These are phyloP conservation scores for Capronia americana DNA, from an alignment of 2,329 filamentous ascomycete species.

Conservation along the genomic window DNA sequence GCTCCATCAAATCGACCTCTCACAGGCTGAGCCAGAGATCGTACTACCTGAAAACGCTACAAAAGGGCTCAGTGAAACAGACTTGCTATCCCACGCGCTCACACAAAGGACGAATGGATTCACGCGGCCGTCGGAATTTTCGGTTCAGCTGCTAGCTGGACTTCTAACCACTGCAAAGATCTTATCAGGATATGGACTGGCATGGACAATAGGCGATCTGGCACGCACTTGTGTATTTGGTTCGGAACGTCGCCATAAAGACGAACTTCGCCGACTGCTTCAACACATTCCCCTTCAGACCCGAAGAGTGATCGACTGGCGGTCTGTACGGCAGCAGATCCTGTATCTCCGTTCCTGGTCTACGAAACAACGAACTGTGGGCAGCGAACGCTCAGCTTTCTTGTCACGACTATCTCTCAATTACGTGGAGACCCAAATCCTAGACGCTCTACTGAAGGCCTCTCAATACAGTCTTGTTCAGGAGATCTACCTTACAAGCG, in stretches of 20 bases:
- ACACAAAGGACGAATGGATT: slow-evolving; percentile 49
- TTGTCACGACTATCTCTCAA: slow-evolving; percentile 41
- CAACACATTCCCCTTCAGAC: slow-evolving; percentile 53
- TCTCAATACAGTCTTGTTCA: slow-evolving; percentile 52
- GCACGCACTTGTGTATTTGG: slow-evolving; percentile 61
- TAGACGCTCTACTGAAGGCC: slow-evolving; percentile 61
- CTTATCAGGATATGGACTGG: slow-evolving; percentile 49
- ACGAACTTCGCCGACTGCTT: slow-evolving; percentile 61
- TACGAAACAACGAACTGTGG: slow-evolving; percentile 40
- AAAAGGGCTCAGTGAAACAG: slow-evolving; percentile 47
- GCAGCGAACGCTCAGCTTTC: slow-evolving; percentile 30
- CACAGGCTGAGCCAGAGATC: slow-evolving; percentile 25
- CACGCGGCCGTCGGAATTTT: slow-evolving; percentile 48
- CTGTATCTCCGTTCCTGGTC: slow-evolving; percentile 69
- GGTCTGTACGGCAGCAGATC: slow-evolving; percentile 55
- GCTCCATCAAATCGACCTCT: slow-evolving; percentile 41
- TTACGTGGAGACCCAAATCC: slow-evolving; percentile 59
- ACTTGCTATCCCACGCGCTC: slow-evolving; percentile 51
- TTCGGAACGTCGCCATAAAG: slow-evolving; percentile 59
- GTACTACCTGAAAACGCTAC: slow-evolving; percentile 42
- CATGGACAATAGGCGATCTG: slow-evolving; percentile 46
- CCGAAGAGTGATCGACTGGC: slow-evolving; percentile 57
- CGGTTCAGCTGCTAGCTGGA: slow-evolving; percentile 50
- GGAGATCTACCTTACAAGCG: slow-evolving; percentile 48
- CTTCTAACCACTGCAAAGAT: slow-evolving; percentile 50